These are phyloP conservation scores for Pharus latifolius DNA, from an alignment of 176 grass and related monocot genomes.

Conservation along the genomic window DNA sequence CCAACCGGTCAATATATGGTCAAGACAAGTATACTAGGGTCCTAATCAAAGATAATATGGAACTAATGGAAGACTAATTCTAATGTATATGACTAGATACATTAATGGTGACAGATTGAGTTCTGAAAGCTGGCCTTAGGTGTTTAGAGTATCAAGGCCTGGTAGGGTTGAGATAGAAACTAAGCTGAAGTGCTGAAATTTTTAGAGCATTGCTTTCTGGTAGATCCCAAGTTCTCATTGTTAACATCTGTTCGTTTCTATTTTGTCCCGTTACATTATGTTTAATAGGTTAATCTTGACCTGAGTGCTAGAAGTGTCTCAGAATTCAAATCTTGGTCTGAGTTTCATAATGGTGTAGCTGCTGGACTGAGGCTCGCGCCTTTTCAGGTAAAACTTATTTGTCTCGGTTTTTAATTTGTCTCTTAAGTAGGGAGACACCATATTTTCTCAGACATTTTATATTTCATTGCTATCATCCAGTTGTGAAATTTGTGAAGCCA, in stretches of 20 bases:
- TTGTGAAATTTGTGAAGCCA: neutral
- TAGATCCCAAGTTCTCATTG: conserved; percentile 10
- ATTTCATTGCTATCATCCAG: neutral
- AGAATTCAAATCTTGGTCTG: conserved; percentile 86
- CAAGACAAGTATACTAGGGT: no score
- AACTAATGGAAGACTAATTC: no score
- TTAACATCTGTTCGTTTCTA: neutral
- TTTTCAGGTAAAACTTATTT: conserved; percentile 56
- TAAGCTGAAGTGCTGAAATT: neutral
- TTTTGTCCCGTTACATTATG: conserved; percentile 11
- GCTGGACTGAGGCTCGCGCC: conserved; percentile 90
- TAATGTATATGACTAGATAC: no score
- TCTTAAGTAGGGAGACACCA: no score
- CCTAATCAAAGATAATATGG: no score
- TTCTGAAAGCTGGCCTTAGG: neutral
- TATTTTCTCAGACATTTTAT: no score
- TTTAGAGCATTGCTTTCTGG: neutral
- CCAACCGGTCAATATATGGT: no score
- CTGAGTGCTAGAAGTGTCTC: conserved; percentile 65
- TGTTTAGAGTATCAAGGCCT: conserved; percentile 1
- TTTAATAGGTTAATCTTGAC: conserved; percentile 88
- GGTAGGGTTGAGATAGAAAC: neutral
- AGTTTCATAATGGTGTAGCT: conserved; percentile 98
- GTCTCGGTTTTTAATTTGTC: no score
- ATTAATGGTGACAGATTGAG: neutral